phyloP scores from a whole-genome alignment of 208 protist genomes.

The Leishmania turanica region DNA sequence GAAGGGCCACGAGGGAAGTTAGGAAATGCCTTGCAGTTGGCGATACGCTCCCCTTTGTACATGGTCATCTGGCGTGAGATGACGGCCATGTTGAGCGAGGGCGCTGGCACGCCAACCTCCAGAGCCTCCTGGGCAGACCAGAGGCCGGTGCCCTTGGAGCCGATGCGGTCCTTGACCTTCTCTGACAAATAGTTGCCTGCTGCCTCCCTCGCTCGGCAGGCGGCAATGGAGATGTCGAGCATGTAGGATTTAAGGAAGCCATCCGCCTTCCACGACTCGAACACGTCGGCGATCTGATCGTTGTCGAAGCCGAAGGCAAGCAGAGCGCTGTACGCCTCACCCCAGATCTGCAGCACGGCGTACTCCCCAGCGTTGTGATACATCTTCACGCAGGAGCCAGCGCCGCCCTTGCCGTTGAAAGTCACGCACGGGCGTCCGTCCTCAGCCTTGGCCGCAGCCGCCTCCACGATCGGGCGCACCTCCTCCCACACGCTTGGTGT shows the following conservation, averaged over 20 bases:
- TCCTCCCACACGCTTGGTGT: conserved; percentile 90
- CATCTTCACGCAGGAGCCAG: conserved; percentile 99
- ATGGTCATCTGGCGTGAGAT: conserved; percentile 93
- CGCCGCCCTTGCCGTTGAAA: conserved; percentile 96
- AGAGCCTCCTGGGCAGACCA: conserved; percentile 96
- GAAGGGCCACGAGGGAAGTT: conserved; percentile 26
- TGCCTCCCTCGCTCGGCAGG: conserved; percentile 93
- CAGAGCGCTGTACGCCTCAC: conserved; percentile 96
- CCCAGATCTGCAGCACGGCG: conserved; percentile 98
- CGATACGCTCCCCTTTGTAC: conserved; percentile 92
- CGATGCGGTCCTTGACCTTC: conserved; percentile 96
- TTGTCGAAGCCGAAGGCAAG: conserved; percentile 88
- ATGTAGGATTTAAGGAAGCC: conserved; percentile 97
- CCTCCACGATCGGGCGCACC: conserved; percentile 96
- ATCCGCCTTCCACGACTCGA: conserved; percentile 95
- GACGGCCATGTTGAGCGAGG: conserved; percentile 94
- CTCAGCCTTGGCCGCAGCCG: conserved; percentile 95
- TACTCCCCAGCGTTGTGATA: conserved; percentile 99
- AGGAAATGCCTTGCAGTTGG: conserved; percentile 59
- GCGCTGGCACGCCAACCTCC: conserved; percentile 89
- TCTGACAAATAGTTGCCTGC: conserved; percentile 92
- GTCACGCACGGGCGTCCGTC: conserved; percentile 93
- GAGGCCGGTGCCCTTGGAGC: conserved; percentile 98
- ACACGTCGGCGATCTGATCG: conserved; percentile 91
- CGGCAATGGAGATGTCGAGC: conserved; percentile 98